phyloP scores from a whole-genome alignment of 2,329 filamentous ascomycete genomes.

The Byssoonygena ceratinophila region DNA sequence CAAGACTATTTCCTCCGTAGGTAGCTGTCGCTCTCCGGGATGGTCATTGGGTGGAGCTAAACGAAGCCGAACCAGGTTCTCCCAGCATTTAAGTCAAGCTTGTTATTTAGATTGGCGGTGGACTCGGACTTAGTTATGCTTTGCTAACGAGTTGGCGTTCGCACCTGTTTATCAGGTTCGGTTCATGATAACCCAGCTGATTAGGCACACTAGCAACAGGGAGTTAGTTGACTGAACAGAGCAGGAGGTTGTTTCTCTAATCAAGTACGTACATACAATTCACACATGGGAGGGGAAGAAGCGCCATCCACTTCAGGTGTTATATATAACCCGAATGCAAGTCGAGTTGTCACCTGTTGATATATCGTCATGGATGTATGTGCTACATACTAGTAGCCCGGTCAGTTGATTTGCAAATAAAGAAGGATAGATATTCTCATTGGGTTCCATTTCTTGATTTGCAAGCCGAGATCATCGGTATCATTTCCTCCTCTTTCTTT shows the following conservation, averaged over 20 bases:
- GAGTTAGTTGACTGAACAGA: no score
- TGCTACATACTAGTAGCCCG: not conserved
- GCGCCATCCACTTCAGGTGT: not conserved
- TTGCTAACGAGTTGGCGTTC: not conserved
- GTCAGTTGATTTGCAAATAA: slow-evolving; percentile 1
- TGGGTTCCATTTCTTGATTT: not conserved
- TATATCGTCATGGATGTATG: not conserved
- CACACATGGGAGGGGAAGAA: not conserved
- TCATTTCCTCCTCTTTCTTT: not conserved
- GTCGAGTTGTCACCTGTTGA: not conserved
- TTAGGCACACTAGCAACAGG: not conserved
- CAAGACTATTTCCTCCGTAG: not conserved
- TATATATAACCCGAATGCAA: not conserved
- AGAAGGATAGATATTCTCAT: slow-evolving; percentile 2
- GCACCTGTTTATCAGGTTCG: not conserved
- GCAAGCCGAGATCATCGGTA: not conserved
- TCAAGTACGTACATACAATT: not conserved
- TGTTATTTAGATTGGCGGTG: not conserved
- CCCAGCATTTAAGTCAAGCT: not conserved
- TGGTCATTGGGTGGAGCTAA: not conserved
- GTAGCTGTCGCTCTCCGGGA: not conserved
- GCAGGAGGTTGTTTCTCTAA: not conserved
- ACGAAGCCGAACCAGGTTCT: not conserved
- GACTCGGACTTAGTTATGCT: not conserved
- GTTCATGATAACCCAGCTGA: not conserved